A percentile compares a stretch with the other conserved stretches of the same genome.
Conservation (phyloP, 768 basidiomycete genomes). For the Leccinum variicolor region DNA sequence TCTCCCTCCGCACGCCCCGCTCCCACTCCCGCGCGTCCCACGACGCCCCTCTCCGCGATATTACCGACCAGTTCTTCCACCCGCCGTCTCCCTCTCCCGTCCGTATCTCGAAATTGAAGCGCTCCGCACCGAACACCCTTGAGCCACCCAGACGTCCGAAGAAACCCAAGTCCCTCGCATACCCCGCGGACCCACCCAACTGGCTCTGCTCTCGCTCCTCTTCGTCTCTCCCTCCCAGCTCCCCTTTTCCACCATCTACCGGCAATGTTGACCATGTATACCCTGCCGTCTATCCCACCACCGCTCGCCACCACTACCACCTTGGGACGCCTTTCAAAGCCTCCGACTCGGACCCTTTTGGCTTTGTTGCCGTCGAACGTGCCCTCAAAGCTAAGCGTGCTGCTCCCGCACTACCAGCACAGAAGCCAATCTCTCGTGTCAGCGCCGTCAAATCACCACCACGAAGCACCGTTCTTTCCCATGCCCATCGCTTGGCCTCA, state of each 20-base stretch:
- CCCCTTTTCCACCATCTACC: conserved; percentile 28
- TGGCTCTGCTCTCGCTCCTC: conserved; percentile 25
- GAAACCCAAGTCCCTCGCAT: conserved; percentile 30
- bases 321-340: conserved; percentile 21
- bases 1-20: conserved; percentile 22
- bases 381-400: conserved; percentile 44
- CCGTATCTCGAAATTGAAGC: conserved; percentile 22
- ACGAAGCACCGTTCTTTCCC: conserved; percentile 19
- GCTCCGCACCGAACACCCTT: conserved; percentile 2
- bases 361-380: conserved; percentile 53
- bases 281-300: not conserved
- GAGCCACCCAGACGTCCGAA: conserved; percentile 33
- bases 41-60: conserved; percentile 28
- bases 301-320: conserved; percentile 17
- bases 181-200: conserved; percentile 31
- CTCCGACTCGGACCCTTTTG: conserved; percentile 51
- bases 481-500: conserved; percentile 20
- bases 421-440: conserved; percentile 6
- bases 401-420: conserved; percentile 7
- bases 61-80: conserved; percentile 34
- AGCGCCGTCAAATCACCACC: conserved; percentile 18
- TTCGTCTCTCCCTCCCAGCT: conserved; percentile 35
- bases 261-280: conserved; percentile 10
- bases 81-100: conserved; percentile 31
- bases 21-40: conserved; percentile 18